A percentile compares a stretch with the other conserved stretches of the same genome.
Evolutionary conservation across 257 asterid genomes (phyloP).

Genomic region (Salvia rosmarinus): DNA sequence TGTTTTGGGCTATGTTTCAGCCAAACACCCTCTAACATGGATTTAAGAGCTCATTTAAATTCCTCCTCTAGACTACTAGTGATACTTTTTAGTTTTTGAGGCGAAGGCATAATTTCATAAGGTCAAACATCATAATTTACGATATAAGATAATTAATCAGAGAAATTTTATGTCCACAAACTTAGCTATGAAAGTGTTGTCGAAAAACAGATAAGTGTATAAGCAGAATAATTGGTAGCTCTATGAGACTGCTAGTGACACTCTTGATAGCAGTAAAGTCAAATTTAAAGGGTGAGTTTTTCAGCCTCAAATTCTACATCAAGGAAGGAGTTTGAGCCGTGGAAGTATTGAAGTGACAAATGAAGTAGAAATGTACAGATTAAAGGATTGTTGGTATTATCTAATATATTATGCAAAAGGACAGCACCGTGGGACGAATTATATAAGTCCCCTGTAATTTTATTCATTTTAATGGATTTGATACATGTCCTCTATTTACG

Average conservation of each 20-base stretch:
- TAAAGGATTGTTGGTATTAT: not conserved
- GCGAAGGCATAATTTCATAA: too few species aligned
- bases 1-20: too few species aligned
- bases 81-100: not conserved
- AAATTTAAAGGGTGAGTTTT: not conserved
- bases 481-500: not conserved
- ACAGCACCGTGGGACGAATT: not conserved
- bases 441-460: not conserved
- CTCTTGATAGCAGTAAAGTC: slow-evolving; percentile 20
- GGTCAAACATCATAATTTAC: too few species aligned
- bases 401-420: not conserved
- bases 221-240: too few species aligned
- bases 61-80: not conserved
- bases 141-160: too few species aligned
- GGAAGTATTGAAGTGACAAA: slow-evolving; percentile 19
- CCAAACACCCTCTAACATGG: too few species aligned
- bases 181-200: not conserved
- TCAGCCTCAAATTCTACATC: not conserved
- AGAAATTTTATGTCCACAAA: too few species aligned
- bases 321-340: slow-evolving; percentile 29
- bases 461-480: not conserved
- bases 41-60: not conserved
- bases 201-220: too few species aligned
- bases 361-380: not conserved
- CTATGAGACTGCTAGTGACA: not conserved